Conservation (phyloP, 257 asterid genomes). For the Leptodermis oblonga region DNA sequence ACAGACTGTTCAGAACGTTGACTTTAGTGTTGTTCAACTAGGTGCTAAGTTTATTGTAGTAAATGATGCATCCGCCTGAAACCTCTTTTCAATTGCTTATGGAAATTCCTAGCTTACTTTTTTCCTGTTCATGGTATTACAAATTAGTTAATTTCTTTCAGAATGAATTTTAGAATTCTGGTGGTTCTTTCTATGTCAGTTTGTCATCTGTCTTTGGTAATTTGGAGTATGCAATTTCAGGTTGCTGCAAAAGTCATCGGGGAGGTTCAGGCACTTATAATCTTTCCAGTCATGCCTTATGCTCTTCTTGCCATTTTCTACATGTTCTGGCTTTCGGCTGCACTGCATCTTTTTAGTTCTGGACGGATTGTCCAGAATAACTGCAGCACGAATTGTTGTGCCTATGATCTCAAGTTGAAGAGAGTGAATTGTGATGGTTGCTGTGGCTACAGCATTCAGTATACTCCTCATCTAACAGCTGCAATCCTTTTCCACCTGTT, state of each 20-base stretch:
- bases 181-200: background rate
- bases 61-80: background rate
- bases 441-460: conserved; percentile 78
- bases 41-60: background rate
- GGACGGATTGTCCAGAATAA: conserved; percentile 73
- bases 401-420: conserved; percentile 79
- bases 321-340: conserved; percentile 96
- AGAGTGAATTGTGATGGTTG: conserved; percentile 79
- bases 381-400: conserved; percentile 86
- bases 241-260: conserved; percentile 99
- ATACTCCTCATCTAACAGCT: conserved; percentile 74
- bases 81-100: background rate
- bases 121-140: background rate
- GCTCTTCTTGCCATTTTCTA: conserved; percentile 66
- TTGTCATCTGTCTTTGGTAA: conserved; percentile 1
- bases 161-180: background rate
- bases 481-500: conserved; percentile 87
- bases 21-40: background rate
- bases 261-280: conserved; percentile 84
- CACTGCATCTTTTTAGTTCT: conserved; percentile 88
- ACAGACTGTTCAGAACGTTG: background rate
- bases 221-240: conserved; percentile 33
- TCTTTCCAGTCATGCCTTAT: conserved; percentile 87
- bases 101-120: background rate
- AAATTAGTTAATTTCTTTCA: background rate